Conservation (phyloP, 331 rosid species). For the Phaseolus coccineus region DNA sequence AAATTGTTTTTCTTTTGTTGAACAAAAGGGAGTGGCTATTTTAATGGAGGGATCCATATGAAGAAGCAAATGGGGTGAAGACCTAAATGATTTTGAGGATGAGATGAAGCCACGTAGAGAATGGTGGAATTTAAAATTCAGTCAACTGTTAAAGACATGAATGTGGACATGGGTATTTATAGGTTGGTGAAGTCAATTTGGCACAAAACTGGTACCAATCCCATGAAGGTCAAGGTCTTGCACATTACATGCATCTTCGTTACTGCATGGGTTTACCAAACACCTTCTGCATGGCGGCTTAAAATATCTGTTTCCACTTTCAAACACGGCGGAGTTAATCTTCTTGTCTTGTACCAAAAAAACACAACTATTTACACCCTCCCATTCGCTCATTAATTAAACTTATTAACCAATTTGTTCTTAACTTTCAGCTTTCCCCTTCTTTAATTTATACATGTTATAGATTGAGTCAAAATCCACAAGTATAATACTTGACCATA, state of each 20-base stretch:
- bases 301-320: constrained; percentile 11
- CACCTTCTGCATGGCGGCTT: constrained; percentile 12
- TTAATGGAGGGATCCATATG: background rate
- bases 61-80: constrained; percentile 26
- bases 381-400: background rate
- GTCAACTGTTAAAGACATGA: constrained; percentile 38
- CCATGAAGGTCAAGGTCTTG: constrained; percentile 13
- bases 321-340: background rate
- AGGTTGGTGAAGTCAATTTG: constrained; percentile 46
- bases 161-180: background rate
- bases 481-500: background rate
- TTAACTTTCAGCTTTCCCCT: background rate
- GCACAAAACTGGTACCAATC: constrained; percentile 32
- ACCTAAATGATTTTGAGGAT: background rate
- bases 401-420: background rate
- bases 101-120: constrained; percentile 31
- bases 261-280: constrained; percentile 28
- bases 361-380: background rate
- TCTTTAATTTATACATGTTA: background rate
- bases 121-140: constrained; percentile 6
- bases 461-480: background rate
- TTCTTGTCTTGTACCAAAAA: background rate
- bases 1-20: no score
- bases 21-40: background rate
- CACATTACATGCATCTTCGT: background rate